phyloP scores from a whole-genome alignment of 139 green algal genomes.

The Chlamydomonas schloesseri region DNA sequence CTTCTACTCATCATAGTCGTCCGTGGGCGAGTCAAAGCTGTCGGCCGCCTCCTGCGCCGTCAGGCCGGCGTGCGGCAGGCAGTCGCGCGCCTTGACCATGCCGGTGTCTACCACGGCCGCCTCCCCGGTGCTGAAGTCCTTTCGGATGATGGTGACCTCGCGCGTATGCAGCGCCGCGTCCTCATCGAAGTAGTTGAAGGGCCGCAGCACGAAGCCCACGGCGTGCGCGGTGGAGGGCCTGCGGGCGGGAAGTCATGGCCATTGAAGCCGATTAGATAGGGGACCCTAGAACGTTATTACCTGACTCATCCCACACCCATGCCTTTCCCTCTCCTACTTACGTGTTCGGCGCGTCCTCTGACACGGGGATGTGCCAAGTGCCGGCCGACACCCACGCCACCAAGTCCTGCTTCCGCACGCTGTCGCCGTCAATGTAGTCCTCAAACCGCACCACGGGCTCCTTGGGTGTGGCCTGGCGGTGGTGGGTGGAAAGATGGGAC shows the following conservation, averaged over 20 bases:
- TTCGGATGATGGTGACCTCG: not conserved
- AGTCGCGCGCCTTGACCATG: not conserved
- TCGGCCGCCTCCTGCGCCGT: too few relatives aligned
- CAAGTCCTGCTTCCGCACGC: constrained; percentile 23
- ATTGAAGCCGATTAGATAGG: too few relatives aligned
- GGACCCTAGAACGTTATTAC: too few relatives aligned
- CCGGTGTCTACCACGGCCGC: too few relatives aligned
- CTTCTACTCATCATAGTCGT: too few relatives aligned
- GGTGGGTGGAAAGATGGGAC: too few relatives aligned
- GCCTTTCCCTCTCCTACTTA: too few relatives aligned
- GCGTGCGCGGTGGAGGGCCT: not conserved
- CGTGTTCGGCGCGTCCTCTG: constrained; percentile 45
- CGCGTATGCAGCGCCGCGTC: not conserved
- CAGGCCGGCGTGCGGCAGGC: too few relatives aligned
- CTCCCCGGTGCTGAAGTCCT: too few relatives aligned
- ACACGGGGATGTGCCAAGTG: constrained; percentile 44
- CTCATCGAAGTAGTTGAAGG: constrained; percentile 29
- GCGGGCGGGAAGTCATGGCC: too few relatives aligned
- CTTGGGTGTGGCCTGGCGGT: not conserved
- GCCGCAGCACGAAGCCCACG: constrained; percentile 26
- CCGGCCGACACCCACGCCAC: constrained; percentile 48
- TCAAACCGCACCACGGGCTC: not conserved
- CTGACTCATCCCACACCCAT: too few relatives aligned
- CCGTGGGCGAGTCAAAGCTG: too few relatives aligned
- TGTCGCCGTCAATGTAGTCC: constrained; percentile 26